Conservation (phyloP, 768 basidiomycete genomes). For the Paxillus ammoniavirescens region DNA sequence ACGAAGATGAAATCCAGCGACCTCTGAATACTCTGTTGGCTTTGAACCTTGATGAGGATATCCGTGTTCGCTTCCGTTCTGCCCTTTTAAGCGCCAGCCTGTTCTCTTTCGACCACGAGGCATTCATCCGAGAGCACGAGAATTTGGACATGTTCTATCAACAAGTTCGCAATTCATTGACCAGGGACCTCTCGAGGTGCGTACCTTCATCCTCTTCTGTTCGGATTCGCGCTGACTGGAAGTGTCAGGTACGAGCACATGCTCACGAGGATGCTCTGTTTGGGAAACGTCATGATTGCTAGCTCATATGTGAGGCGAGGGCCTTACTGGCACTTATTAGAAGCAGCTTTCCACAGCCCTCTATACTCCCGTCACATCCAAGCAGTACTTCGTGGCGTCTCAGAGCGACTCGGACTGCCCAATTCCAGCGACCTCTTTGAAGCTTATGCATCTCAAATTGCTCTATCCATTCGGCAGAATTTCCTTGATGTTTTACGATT, state of each 20-base stretch:
- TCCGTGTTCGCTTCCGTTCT: slow-evolving; percentile 79
- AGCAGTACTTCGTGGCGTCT: slow-evolving; percentile 58
- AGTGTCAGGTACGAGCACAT: slow-evolving; percentile 66
- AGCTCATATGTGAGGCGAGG: slow-evolving; percentile 76
- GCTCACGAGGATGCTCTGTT: slow-evolving; percentile 66
- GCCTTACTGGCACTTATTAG: slow-evolving; percentile 87
- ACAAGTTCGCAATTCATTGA: slow-evolving; percentile 44
- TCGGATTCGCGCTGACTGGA: slow-evolving; percentile 8
- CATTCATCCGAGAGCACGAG: slow-evolving; percentile 28
- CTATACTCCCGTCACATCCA: slow-evolving; percentile 35
- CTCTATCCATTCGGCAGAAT: slow-evolving; percentile 57
- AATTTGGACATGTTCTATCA: slow-evolving; percentile 41
- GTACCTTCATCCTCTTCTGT: slow-evolving; percentile 23
- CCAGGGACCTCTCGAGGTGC: slow-evolving; percentile 48
- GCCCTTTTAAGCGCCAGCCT: slow-evolving; percentile 59
- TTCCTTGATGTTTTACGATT: slow-evolving; percentile 55
- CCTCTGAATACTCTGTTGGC: slow-evolving; percentile 50
- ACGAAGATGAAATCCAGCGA: slow-evolving; percentile 29
- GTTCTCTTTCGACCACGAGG: slow-evolving; percentile 41
- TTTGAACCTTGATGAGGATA: slow-evolving; percentile 68
- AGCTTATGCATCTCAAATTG: slow-evolving; percentile 75
- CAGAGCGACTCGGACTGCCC: slow-evolving; percentile 63
- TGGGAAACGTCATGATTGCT: slow-evolving; percentile 77
- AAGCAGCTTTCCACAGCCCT: slow-evolving; percentile 46
- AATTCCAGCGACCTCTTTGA: slow-evolving; percentile 66